A percentile compares a stretch with the other conserved stretches of the same genome.
Evolutionary conservation across 2,329 filamentous ascomycete genomes (phyloP).

Genomic region (Pseudogymnoascus sp.): DNA sequence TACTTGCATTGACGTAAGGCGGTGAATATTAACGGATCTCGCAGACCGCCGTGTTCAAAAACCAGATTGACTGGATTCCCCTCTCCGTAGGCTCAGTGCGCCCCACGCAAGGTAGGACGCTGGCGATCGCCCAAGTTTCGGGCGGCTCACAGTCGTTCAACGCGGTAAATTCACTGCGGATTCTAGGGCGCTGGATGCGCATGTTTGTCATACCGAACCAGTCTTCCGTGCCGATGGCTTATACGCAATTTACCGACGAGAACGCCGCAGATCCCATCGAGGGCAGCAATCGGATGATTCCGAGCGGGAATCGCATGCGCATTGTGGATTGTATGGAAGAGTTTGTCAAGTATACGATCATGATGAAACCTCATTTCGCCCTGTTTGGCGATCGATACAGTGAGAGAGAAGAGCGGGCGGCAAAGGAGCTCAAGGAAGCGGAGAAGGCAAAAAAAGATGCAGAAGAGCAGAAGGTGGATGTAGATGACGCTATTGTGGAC

Average conservation of each 20-base stretch:
- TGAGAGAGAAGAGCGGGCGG: slow-evolving; percentile 40
- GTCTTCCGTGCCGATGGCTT: slow-evolving; percentile 53
- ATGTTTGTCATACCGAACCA: slow-evolving; percentile 63
- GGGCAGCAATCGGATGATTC: slow-evolving; percentile 41
- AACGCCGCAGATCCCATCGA: slow-evolving; percentile 19
- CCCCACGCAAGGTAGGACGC: slow-evolving; percentile 56
- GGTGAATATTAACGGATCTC: slow-evolving; percentile 9
- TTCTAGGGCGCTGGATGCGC: slow-evolving; percentile 61
- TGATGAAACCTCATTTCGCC: slow-evolving; percentile 53
- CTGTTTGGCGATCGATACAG: slow-evolving; percentile 56
- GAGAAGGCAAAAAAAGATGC: slow-evolving; percentile 79
- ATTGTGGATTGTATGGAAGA: slow-evolving; percentile 62
- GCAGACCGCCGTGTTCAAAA: slow-evolving; percentile 57
- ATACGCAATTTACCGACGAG: slow-evolving; percentile 49
- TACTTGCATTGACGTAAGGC: neutral
- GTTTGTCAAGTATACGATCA: slow-evolving; percentile 58
- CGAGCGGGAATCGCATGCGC: slow-evolving; percentile 48
- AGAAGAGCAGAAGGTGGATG: slow-evolving; percentile 80
- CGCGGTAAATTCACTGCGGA: slow-evolving; percentile 54
- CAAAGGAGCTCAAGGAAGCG: slow-evolving; percentile 17
- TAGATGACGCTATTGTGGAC: slow-evolving; percentile 36
- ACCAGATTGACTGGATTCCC: slow-evolving; percentile 64
- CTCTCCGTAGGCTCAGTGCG: slow-evolving; percentile 52
- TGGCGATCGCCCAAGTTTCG: slow-evolving; percentile 53
- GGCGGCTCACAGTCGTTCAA: slow-evolving; percentile 62